Evolutionary conservation across 2,329 filamentous ascomycete species (phyloP), one percentile per base, ranked within the genome.

Genomic region (Pseudocercospora fijiensis): DNA sequence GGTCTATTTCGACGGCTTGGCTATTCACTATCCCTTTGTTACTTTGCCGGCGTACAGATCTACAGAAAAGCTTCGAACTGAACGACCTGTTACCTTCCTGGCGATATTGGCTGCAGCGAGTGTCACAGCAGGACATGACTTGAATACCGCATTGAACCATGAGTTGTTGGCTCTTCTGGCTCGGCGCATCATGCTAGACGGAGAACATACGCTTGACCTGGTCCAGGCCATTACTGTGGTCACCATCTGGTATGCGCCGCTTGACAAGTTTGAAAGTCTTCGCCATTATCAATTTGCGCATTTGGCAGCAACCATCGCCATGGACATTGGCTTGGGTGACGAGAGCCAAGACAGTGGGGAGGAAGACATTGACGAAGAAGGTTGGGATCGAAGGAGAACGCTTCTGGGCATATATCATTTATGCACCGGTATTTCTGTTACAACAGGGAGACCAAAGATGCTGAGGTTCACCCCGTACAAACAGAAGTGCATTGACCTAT

Each of bases 251-350:
- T 62, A 62, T 41, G 52, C 51, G n/a, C 60, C 60, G 7, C 27
- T 62, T 16, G 60, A 62, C 37, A 62, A 62, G 22, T 62, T 62
- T 33, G 60, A 62, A 33, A 62, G 60, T 33, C 51, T 62, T 7
- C 51, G 60, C 13, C 60, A 62, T 7, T 62, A 62, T 22, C 60
- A 62, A 26, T 57, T 57, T 43, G 60, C 60, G 16, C 60, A 62
- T 56, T 20, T 62, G 16, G 60, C 60, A 20, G 60, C 60, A 4
- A 62, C 60, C 0, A 62, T 62, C 20, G 60, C 60, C 24, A 62
- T 57, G 53, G 60, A 62, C 27, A 45, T 62, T 27, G 60, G 60
- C 1, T 22, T 62, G 27, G 60, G 60, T 13, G 60, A 57, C 20
- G 60, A 57, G 10, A 20, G 20, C 18, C 26, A n/a, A 1, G 51